These are phyloP conservation scores for Suillus occidentalis DNA, from an alignment of 768 basidiomycete genomes.

Conservation along the genomic window DNA sequence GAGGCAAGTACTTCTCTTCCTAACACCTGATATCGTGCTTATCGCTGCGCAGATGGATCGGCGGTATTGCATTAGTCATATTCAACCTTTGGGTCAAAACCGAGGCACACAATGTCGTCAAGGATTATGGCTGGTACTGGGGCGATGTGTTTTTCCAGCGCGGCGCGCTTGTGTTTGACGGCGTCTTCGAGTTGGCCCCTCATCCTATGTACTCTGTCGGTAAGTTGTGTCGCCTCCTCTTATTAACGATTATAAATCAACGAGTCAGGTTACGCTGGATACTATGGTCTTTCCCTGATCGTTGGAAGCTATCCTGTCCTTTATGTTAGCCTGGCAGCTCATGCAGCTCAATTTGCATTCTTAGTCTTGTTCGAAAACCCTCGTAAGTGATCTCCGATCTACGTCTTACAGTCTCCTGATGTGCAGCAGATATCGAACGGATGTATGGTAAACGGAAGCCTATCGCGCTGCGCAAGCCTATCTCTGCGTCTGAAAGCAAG, in stretches of 20 bases:
- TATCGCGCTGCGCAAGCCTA: slow-evolving; percentile 80
- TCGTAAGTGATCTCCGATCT: slow-evolving; percentile 54
- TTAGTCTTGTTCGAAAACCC: slow-evolving; percentile 96
- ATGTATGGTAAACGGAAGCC: slow-evolving; percentile 92
- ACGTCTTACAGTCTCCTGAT: slow-evolving; percentile 4
- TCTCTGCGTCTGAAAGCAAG: slow-evolving; percentile 32
- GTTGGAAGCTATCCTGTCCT: slow-evolving; percentile 87
- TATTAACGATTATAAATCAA: neutral
- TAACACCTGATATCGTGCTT: slow-evolving; percentile 4
- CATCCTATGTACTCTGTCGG: slow-evolving; percentile 97
- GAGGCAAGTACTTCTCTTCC: slow-evolving; percentile 48
- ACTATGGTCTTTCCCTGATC: slow-evolving; percentile 93
- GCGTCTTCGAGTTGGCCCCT: slow-evolving; percentile 92
- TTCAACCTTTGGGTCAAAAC: slow-evolving; percentile 99
- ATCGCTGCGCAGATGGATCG: slow-evolving; percentile 66
- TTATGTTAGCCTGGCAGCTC: slow-evolving; percentile 91
- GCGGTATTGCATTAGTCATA: slow-evolving; percentile 78
- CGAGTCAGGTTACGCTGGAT: slow-evolving; percentile 83
- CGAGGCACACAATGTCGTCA: slow-evolving; percentile 96
- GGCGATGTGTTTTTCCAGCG: slow-evolving; percentile 91
- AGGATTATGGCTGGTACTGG: slow-evolving; percentile 99
- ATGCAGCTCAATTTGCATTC: slow-evolving; percentile 96
- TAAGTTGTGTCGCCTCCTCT: slow-evolving; percentile 21
- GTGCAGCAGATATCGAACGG: slow-evolving; percentile 76
- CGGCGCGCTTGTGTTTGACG: slow-evolving; percentile 94